Percentiles rank a stretch among this genome's conserved stretches.
Evolutionary conservation across 2,329 filamentous ascomycete genomes (phyloP).

Genomic region (Pseudonectria buxi): DNA sequence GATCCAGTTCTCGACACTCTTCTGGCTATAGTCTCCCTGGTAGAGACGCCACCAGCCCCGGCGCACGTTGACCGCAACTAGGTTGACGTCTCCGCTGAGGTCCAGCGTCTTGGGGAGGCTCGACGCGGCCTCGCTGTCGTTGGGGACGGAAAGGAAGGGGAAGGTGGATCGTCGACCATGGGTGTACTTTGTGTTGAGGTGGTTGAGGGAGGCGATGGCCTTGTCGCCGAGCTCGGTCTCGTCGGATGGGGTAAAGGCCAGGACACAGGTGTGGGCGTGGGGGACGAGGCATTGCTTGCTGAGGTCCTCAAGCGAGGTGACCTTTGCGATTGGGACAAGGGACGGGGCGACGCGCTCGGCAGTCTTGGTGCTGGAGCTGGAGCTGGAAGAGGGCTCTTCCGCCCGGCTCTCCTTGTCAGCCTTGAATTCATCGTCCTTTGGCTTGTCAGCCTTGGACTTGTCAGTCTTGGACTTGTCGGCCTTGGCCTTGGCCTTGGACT

Average conservation of each 20-base stretch:
- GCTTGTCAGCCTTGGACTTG: conserved; percentile 10
- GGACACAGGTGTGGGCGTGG: conserved; percentile 75
- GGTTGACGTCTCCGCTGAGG: conserved; percentile 55
- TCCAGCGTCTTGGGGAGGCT: conserved; percentile 48
- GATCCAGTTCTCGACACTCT: conserved; percentile 74
- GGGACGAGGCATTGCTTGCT: conserved; percentile 64
- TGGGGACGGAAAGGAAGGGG: conserved; percentile 72
- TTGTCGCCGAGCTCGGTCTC: conserved; percentile 46
- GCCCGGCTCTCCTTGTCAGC: conserved; percentile 33
- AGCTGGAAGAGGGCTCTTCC: conserved; percentile 13
- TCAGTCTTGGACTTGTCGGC: conserved; percentile 32
- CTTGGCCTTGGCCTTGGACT: conserved; percentile 34
- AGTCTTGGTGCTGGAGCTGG: conserved; percentile 5
- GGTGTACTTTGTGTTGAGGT: conserved; percentile 70
- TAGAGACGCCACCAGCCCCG: conserved; percentile 81
- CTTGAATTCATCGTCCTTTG: conserved; percentile 33
- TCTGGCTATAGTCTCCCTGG: conserved; percentile 50
- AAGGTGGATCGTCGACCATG: conserved; percentile 64
- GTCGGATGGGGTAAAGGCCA: conserved; percentile 60
- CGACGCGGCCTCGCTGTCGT: conserved; percentile 29
- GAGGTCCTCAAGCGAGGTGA: conserved; percentile 58
- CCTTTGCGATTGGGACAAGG: conserved; percentile 57
- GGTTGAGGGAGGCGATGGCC: conserved; percentile 58
- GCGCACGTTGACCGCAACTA: conserved; percentile 80
- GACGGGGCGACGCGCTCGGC: conserved; percentile 23